A percentile compares a stretch with the other conserved stretches of the same genome.
Evolutionary conservation across 495 filamentous ascomycete genomes (phyloP).

Genomic region (Cryomyces minteri): DNA sequence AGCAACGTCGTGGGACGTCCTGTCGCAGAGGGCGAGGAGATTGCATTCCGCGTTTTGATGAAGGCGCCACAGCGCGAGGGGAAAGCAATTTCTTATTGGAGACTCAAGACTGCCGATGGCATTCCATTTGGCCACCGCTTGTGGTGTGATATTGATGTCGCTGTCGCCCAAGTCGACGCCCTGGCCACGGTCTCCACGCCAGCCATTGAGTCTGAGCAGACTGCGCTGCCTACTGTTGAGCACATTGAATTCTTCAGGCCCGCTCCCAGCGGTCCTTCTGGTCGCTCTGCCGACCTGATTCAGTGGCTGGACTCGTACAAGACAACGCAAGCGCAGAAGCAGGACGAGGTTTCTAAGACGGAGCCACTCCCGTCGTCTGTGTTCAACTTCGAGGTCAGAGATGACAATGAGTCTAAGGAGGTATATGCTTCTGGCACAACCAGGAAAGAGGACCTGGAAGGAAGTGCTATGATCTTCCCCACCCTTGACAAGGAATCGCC

Average conservation of each 20-base stretch:
- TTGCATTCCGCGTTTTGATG: constrained; percentile 68
- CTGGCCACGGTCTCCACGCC: neutral
- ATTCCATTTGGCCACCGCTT: constrained; percentile 75
- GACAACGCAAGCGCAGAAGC: constrained; percentile 14
- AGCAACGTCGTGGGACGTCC: constrained; percentile 58
- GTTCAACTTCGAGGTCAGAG: too few relatives aligned
- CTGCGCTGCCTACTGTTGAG: constrained; percentile 1
- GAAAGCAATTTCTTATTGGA: constrained; percentile 87
- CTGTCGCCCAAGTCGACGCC: neutral
- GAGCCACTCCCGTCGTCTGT: too few relatives aligned
- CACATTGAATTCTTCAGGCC: neutral
- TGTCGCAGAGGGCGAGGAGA: constrained; percentile 51
- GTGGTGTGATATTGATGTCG: constrained; percentile 81
- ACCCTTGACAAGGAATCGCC: constrained; percentile 92
- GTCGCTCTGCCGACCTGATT: too few relatives aligned
- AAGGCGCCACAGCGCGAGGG: constrained; percentile 57
- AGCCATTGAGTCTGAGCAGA: neutral
- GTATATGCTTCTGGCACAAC: neutral
- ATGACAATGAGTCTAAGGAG: constrained; percentile 3
- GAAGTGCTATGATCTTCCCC: constrained; percentile 87
- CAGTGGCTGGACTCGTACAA: neutral
- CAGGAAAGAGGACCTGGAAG: constrained; percentile 9
- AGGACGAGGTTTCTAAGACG: neutral
- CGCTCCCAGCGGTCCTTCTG: too few relatives aligned
- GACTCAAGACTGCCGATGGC: constrained; percentile 66